Base-by-base conservation (phyloP, 371 early-diverging fungal species). In the Coemansia sp. region DNA sequence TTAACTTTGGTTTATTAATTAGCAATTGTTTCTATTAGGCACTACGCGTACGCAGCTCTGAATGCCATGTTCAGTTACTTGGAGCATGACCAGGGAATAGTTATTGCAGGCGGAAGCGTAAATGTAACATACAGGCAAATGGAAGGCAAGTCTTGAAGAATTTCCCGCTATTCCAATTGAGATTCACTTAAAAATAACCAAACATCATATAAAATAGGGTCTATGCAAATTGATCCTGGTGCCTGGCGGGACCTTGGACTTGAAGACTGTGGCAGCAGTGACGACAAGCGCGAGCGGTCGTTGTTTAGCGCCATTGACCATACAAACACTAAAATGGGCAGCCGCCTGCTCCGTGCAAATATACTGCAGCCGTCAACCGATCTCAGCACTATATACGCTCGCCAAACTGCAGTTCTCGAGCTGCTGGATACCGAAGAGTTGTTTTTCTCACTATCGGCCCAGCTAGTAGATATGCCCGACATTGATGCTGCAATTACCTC, bases 401-500 rank as follows among this genome's bases (percentile, higher is more conserved):
- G 77, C 3, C 77, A 76, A 51, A 51, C 22, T 26, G 77, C 77
- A 6, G 75, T 74, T 0, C 47, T 64, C 1, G 77, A 68, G 26
- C 50, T 76, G 0, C 63, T 76, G 6, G 75, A 76, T 37, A 61
- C 53, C 18, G 81, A 80, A 40, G 63, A 67, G 26, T 3, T 66
- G 4, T 80, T 80, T 34, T 80, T 80, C 58, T 58, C 48, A 5
- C 50, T 80, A 11, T 78, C 77, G 0, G 39, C 69, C 22, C 50
- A 51, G 3, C 62, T 80, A 14, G 61, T 64, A 1, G 48, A 34
- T 3, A 37, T 77, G 2, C 80, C 80, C 2, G 80, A 80, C 22
- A 72, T 81, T 16, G 80, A 80, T 57, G 58, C 72, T 13, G 65
- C 67, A 7, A 81, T 80, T 7, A 72, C 78, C 14, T 58, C 66